Evolutionary conservation across 495 filamentous ascomycete species (phyloP).

Genomic region (Amphirosellinia nigrospora): DNA sequence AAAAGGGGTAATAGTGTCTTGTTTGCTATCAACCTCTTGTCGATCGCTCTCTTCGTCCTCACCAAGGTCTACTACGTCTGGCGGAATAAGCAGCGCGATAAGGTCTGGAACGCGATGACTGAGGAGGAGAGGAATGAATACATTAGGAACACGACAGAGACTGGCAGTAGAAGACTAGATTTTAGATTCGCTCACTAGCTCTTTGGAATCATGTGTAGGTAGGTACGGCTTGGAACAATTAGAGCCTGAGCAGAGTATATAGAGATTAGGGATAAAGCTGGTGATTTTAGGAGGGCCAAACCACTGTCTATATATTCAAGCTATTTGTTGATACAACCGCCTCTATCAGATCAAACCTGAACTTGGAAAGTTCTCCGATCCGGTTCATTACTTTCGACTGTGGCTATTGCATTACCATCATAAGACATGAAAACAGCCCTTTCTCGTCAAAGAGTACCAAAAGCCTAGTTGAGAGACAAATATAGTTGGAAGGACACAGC

Average conservation of each 20-base stretch:
- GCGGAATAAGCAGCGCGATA: slow-evolving; percentile 49
- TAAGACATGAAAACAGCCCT: too few relatives aligned
- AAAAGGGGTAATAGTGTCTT: slow-evolving; percentile 69
- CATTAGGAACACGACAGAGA: slow-evolving; percentile 42
- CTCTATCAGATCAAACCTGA: neutral
- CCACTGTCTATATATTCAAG: neutral
- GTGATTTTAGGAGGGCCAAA: neutral
- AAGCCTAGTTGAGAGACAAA: too few relatives aligned
- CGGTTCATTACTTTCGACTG: too few relatives aligned
- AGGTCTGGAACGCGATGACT: slow-evolving; percentile 47
- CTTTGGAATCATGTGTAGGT: too few relatives aligned
- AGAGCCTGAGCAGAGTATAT: neutral
- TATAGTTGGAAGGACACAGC: too few relatives aligned
- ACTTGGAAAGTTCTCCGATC: neutral
- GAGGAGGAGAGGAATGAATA: slow-evolving; percentile 48
- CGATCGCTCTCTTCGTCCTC: slow-evolving; percentile 41
- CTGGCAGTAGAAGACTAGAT: slow-evolving; percentile 52
- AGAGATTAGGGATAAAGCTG: neutral
- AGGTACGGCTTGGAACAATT: neutral
- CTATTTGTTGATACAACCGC: too few relatives aligned
- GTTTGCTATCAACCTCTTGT: slow-evolving; percentile 55
- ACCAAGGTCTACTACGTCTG: slow-evolving; percentile 54
- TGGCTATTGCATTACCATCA: neutral
- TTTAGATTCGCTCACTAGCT: slow-evolving; percentile 51
- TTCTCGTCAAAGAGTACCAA: too few relatives aligned